A percentile compares a stretch with the other conserved stretches of the same genome.
phyloP scores from a whole-genome alignment of 2,329 filamentous ascomycete species.

The Exserohilum rostratum region DNA sequence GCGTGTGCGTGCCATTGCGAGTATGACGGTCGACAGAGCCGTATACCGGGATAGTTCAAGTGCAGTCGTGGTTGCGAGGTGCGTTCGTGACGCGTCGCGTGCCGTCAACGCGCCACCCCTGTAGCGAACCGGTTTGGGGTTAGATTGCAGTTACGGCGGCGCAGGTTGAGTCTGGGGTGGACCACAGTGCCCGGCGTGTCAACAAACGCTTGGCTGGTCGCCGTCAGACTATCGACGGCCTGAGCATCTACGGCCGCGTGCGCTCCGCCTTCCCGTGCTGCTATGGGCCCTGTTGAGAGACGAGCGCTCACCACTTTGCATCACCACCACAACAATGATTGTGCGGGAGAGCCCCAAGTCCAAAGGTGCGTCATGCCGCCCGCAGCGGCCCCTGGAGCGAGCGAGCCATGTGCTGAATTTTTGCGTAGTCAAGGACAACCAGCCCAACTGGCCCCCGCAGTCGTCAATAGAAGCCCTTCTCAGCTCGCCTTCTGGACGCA shows the following conservation, averaged over 20 bases:
- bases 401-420: conserved; percentile 23
- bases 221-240: not conserved
- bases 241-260: not conserved
- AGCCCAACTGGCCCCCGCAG: conserved; percentile 65
- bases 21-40: not conserved
- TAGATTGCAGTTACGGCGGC: conserved; percentile 13
- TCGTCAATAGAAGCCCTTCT: conserved; percentile 68
- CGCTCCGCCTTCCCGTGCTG: conserved; percentile 20
- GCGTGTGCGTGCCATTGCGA: conserved; percentile 44
- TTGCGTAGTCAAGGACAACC: conserved; percentile 44
- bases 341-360: conserved; percentile 56
- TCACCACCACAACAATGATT: conserved; percentile 48
- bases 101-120: conserved; percentile 36
- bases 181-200: conserved; percentile 28
- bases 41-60: not conserved
- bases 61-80: not conserved
- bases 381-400: not conserved
- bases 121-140: conserved; percentile 35
- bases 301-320: conserved; percentile 16
- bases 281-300: conserved; percentile 36
- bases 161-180: conserved; percentile 13
- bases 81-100: conserved; percentile 16
- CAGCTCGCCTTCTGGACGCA: conserved; percentile 78
- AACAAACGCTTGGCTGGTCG: conserved; percentile 16
- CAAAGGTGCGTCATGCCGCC: conserved; percentile 40